phyloP scores from a whole-genome alignment of 129 eudicot species.

The Centrapalus pauciflorus region DNA sequence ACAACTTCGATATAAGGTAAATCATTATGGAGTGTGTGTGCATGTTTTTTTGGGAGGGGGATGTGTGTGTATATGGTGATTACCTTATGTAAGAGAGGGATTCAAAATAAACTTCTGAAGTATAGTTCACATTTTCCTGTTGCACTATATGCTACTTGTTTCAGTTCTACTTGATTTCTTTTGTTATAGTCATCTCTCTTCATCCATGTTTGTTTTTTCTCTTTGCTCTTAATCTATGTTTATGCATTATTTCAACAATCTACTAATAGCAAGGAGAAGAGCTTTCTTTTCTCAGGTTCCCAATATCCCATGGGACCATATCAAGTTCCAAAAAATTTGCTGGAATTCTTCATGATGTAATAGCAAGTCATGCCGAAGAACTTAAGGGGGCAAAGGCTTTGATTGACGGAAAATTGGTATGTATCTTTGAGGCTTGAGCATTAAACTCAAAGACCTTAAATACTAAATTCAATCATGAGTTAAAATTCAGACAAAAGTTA shows the following conservation, averaged over 20 bases:
- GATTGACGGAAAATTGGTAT: constrained; percentile 77
- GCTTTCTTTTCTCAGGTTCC: constrained; percentile 48
- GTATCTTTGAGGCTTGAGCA: constrained; percentile 7
- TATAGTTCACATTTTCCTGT: no score
- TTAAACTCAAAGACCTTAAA: not conserved
- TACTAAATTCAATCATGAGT: not conserved
- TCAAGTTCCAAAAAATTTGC: constrained; percentile 42
- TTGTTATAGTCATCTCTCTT: not conserved
- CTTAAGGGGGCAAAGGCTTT: constrained; percentile 66
- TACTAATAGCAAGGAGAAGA: not conserved
- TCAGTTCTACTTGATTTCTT: no score
- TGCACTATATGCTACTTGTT: not conserved
- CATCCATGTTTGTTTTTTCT: not conserved
- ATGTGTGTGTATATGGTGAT: no score
- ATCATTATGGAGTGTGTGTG: no score
- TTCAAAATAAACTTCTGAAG: no score
- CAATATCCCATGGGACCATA: constrained; percentile 46
- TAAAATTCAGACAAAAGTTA: not conserved
- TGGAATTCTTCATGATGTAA: constrained; percentile 58
- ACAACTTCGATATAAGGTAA: constrained; percentile 75
- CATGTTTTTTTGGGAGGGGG: no score
- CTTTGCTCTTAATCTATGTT: not conserved
- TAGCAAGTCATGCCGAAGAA: constrained; percentile 64
- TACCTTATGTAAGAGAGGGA: no score
- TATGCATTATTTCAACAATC: not conserved